A percentile compares a stretch with the other conserved stretches of the same genome.
These are phyloP conservation scores for Sarocladium strictum DNA, from an alignment of 2,329 filamentous ascomycete species.

Conservation along the genomic window DNA sequence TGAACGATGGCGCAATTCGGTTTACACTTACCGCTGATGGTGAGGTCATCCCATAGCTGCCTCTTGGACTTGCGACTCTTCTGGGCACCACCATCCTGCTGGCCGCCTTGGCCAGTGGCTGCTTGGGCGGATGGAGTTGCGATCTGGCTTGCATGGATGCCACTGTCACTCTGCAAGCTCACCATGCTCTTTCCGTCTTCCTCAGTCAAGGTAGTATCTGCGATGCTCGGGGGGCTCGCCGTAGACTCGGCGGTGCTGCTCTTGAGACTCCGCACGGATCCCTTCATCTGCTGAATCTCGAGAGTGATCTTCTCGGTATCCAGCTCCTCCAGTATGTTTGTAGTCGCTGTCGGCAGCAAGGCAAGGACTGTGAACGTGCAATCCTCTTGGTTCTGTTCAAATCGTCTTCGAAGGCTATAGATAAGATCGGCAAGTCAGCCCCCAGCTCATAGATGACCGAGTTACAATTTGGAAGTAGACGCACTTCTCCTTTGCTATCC, in stretches of 20 bases:
- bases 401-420: conserved; percentile 79
- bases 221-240: conserved; percentile 52
- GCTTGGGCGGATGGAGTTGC: conserved; percentile 48
- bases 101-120: conserved; percentile 25
- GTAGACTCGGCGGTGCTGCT: conserved; percentile 46
- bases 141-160: conserved; percentile 75
- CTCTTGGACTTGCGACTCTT: conserved; percentile 72
- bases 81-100: conserved; percentile 33
- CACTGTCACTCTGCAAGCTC: conserved; percentile 76
- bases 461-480: conserved; percentile 19
- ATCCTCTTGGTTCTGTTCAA: conserved; percentile 98
- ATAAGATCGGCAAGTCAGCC: conserved; percentile 3
- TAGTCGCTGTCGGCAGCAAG: conserved; percentile 82
- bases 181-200: conserved; percentile 74
- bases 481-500: conserved; percentile 95
- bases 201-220: conserved; percentile 69
- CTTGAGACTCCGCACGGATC: conserved; percentile 51
- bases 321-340: conserved; percentile 80
- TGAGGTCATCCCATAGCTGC: conserved; percentile 95
- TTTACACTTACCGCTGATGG: conserved; percentile 73
- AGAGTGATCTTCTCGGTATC: conserved; percentile 90
- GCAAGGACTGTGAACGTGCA: conserved; percentile 98
- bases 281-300: conserved; percentile 91
- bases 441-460: neutral
- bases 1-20: conserved; percentile 8